These are phyloP conservation scores for Papiliotrema fonsecae DNA, from an alignment of 1,284 basidiomycete species.

Conservation along the genomic window DNA sequence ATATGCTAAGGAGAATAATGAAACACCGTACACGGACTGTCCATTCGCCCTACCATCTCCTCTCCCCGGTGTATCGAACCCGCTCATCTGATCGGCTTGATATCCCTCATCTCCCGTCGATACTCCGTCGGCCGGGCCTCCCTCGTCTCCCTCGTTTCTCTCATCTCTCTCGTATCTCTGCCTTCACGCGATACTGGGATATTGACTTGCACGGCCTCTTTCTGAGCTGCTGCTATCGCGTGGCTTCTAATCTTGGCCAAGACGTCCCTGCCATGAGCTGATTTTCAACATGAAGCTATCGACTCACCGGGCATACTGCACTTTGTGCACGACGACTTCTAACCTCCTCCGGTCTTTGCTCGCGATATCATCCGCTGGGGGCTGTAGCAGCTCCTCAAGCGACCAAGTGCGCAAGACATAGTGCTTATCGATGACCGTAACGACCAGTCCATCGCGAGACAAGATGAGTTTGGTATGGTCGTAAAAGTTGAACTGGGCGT, in stretches of 20 bases:
- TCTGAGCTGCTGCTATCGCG: neutral
- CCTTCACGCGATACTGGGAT: neutral
- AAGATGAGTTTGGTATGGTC: slow-evolving; percentile 95
- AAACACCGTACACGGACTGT: neutral
- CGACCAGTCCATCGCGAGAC: slow-evolving; percentile 67
- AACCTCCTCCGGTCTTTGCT: slow-evolving; percentile 31
- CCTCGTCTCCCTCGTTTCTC: neutral
- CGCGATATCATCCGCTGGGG: slow-evolving; percentile 11
- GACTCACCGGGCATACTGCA: slow-evolving; percentile 40
- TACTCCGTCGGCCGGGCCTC: neutral
- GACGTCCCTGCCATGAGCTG: slow-evolving; percentile 18
- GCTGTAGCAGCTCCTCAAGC: slow-evolving; percentile 64
- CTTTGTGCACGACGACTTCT: slow-evolving; percentile 39
- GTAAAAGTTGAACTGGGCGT: slow-evolving; percentile 89
- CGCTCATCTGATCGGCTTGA: neutral
- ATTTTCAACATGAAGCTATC: neutral
- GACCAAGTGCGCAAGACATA: slow-evolving; percentile 72
- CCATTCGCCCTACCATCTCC: neutral
- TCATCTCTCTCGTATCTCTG: neutral
- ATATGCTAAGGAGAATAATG: neutral
- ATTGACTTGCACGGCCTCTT: neutral
- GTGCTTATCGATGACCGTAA: slow-evolving; percentile 86
- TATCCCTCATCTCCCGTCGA: neutral
- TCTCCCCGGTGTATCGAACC: neutral
- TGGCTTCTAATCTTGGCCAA: slow-evolving; percentile 6